Percentiles rank a stretch among this genome's conserved stretches.
Conservation (phyloP, 257 asterid genomes). For the Ilex aquifolium region DNA sequence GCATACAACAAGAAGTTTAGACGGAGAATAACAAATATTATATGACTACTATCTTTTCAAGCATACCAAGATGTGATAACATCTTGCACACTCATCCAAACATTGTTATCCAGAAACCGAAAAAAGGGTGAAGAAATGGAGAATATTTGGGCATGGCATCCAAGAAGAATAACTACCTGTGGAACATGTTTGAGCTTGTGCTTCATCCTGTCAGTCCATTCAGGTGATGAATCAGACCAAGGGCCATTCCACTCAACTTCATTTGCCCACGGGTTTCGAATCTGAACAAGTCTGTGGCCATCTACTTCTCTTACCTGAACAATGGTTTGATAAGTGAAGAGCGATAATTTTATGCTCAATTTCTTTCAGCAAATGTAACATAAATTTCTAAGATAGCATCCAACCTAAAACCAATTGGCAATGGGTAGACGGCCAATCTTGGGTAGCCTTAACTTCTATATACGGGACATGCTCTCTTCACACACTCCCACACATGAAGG, state of each 20-base stretch:
- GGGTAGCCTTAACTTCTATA: too few relatives aligned
- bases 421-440: too few relatives aligned
- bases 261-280: slow-evolving; percentile 98
- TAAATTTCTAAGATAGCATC: too few relatives aligned
- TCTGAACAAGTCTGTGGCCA: slow-evolving; percentile 90
- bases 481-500: too few relatives aligned
- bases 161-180: slow-evolving; percentile 39
- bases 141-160: not conserved
- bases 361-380: not conserved
- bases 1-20: not conserved
- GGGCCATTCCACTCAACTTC: slow-evolving; percentile 99
- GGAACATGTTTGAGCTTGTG: slow-evolving; percentile 94
- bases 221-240: slow-evolving; percentile 96
- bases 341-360: slow-evolving; percentile 3
- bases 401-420: too few relatives aligned
- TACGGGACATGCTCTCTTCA: too few relatives aligned
- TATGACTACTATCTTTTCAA: not conserved
- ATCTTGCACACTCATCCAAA: too few relatives aligned
- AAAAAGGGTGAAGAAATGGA: not conserved
- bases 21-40: not conserved
- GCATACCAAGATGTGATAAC: not conserved
- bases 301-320: slow-evolving; percentile 84
- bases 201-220: slow-evolving; percentile 98
- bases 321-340: slow-evolving; percentile 1
- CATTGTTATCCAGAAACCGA: too few relatives aligned